These are phyloP conservation scores for Penicillium sp. DNA, from an alignment of 2,329 filamentous ascomycete genomes.

Conservation along the genomic window DNA sequence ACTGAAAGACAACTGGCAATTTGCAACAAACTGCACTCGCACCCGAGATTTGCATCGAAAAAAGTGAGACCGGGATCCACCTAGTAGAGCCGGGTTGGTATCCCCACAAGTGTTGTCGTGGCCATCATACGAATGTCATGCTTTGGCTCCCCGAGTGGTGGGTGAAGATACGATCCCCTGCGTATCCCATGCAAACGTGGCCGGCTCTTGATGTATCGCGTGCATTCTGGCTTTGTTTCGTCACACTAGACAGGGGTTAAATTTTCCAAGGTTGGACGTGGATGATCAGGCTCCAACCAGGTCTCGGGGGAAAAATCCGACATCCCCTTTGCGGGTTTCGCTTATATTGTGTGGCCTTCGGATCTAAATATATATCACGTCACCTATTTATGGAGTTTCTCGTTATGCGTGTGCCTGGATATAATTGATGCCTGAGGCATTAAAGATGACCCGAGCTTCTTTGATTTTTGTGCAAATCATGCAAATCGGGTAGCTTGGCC, in stretches of 20 bases:
- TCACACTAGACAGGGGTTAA: conserved; percentile 22
- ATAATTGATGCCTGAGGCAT: conserved; percentile 8
- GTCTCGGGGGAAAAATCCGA: not conserved
- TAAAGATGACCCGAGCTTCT: conserved; percentile 8
- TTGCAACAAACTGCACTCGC: conserved; percentile 13
- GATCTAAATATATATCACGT: not conserved
- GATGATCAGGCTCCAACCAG: conserved; percentile 5
- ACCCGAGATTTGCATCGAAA: conserved; percentile 14
- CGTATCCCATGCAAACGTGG: conserved; percentile 24
- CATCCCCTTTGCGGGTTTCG: conserved; percentile 21
- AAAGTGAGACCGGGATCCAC: conserved; percentile 11
- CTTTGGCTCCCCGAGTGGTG: not conserved
- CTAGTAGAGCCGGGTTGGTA: not conserved
- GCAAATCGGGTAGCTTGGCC: conserved; percentile 4
- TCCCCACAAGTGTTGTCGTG: not conserved
- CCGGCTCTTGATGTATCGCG: conserved; percentile 23
- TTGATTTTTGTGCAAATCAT: conserved; percentile 2
- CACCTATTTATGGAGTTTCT: not conserved
- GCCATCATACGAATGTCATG: not conserved
- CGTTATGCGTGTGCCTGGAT: too few species aligned
- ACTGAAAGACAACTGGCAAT: conserved; percentile 15
- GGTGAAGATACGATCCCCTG: conserved; percentile 14
- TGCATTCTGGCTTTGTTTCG: conserved; percentile 20
- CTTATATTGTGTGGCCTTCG: conserved; percentile 24
- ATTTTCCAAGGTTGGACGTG: not conserved